Conservation (phyloP, 1,139 yeast species). For the Kluyveromyces marxianus region DNA sequence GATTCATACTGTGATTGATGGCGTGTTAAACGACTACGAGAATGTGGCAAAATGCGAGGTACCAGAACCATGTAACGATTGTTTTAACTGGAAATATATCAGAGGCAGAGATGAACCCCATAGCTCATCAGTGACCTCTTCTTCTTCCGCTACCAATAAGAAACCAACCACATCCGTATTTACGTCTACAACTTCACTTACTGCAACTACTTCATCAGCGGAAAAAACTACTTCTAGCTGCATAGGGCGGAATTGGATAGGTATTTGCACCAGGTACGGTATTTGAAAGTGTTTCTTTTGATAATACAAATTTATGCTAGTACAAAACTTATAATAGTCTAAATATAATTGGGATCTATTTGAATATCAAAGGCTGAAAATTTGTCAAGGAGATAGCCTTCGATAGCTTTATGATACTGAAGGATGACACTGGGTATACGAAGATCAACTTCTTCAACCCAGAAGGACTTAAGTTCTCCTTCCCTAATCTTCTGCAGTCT, state of each 20-base stretch:
- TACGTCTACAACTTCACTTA: conserved; percentile 15
- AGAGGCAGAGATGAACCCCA: conserved; percentile 35
- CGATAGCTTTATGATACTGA: conserved; percentile 19
- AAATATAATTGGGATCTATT: conserved; percentile 6
- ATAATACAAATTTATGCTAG: neutral
- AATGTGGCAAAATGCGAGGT: conserved; percentile 66
- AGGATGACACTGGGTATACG: conserved; percentile 20
- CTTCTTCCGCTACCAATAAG: conserved; percentile 5
- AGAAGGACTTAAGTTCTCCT: conserved; percentile 19
- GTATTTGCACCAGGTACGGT: conserved; percentile 30
- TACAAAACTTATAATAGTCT: neutral
- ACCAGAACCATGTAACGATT: conserved; percentile 79
- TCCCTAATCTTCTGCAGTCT: conserved; percentile 18
- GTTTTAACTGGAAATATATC: conserved; percentile 84
- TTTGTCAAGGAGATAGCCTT: conserved; percentile 14
- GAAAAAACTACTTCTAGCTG: conserved; percentile 21
- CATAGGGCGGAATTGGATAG: conserved; percentile 32
- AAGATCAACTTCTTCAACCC: conserved; percentile 23
- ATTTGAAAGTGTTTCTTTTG: conserved; percentile 2
- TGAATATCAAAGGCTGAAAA: conserved; percentile 12
- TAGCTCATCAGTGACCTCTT: conserved; percentile 8
- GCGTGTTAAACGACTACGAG: conserved; percentile 64
- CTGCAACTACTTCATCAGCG: conserved; percentile 15
- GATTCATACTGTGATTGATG: conserved; percentile 85
- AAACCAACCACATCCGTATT: conserved; percentile 13